Base-by-base conservation (phyloP, 805 yeast species). In the Blastobotrys robertii region DNA sequence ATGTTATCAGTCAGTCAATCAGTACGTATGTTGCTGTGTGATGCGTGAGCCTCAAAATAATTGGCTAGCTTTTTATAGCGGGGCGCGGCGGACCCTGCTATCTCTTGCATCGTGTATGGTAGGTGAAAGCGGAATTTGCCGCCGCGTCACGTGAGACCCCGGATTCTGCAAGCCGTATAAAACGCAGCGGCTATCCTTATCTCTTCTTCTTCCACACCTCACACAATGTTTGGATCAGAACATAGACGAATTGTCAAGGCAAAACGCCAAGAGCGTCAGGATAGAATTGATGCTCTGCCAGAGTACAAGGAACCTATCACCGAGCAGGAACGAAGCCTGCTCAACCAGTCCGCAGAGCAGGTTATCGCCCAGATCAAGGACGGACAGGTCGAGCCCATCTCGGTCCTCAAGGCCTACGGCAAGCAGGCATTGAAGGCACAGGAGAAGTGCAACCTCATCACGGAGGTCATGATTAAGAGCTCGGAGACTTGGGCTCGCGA, bases 351-450 rank as follows among this genome's bases (percentile, higher is more conserved):
- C n/a, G 78, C 76, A 3, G 52, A 61, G 2, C 64, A 62, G 8
- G 62, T 75, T 40, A 67, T 66, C 14, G 55, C 48, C 6, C 61
- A 66, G 47, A 71, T 80, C 43, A 70, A 74, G 14, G 44, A 60
- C 2, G 74, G 76, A 6, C 66, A 70, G 34, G 55, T 73, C 44
- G 51, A 72, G 19, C 68, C 84, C 0, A 70, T 68, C 3, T 68
- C 70, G 31, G 77, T 78, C 13, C 67, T 74, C 49, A 72, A 65
- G 51, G 85, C 86, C 0, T 81, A 70, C 53, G 81, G 79, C 34
- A 81, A 78, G 53, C 66, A 77, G 44, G 80, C 87, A 2, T 68
- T 77, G 12, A 66, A 76, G 43, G 76, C 80, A 2, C 85, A 84
- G 47, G 77, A 76, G 50, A 70, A 76, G 53, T 44, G 48, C 37